These are phyloP conservation scores for Syncephalastrum monosporum DNA, from an alignment of 371 early-diverging fungal genomes.

Conservation along the genomic window DNA sequence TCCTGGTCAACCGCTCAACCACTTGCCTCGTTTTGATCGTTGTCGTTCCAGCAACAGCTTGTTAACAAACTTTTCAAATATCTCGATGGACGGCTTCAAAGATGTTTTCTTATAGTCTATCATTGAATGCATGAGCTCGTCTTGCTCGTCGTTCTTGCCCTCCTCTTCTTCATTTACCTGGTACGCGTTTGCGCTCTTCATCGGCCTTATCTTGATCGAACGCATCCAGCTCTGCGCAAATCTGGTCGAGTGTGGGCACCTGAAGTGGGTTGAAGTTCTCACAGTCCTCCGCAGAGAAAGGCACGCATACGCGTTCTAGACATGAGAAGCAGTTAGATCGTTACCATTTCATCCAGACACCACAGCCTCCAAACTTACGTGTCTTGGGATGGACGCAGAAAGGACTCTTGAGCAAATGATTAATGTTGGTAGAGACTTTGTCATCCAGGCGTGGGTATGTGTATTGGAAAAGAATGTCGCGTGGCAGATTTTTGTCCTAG, in stretches of 20 bases:
- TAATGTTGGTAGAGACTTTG: conserved; percentile 88
- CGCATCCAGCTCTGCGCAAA: conserved; percentile 62
- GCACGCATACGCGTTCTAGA: conserved; percentile 87
- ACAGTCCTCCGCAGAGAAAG: conserved; percentile 74
- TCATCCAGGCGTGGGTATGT: conserved; percentile 95
- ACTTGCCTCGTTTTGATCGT: conserved; percentile 42
- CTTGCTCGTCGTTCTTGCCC: too few relatives aligned
- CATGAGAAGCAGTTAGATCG: too few relatives aligned
- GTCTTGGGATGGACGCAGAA: conserved; percentile 99
- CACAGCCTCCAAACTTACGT: conserved; percentile 39
- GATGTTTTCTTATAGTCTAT: conserved; percentile 62
- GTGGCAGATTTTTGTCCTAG: conserved; percentile 16
- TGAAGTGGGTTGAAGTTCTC: conserved; percentile 80
- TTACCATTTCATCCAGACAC: not conserved
- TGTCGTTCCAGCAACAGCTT: conserved; percentile 41
- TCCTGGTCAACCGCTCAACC: too few relatives aligned
- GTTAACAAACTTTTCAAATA: conserved; percentile 69
- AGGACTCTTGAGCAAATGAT: conserved; percentile 98
- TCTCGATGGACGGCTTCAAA: conserved; percentile 58
- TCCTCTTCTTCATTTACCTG: conserved; percentile 23
- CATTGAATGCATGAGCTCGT: not conserved
- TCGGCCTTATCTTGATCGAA: conserved; percentile 24
- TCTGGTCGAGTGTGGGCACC: conserved; percentile 71
- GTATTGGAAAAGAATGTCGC: conserved; percentile 86
- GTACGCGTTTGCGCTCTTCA: conserved; percentile 29